These are phyloP conservation scores for Hypoxylon sp. DNA, from an alignment of 2,329 filamentous ascomycete genomes.

Conservation along the genomic window DNA sequence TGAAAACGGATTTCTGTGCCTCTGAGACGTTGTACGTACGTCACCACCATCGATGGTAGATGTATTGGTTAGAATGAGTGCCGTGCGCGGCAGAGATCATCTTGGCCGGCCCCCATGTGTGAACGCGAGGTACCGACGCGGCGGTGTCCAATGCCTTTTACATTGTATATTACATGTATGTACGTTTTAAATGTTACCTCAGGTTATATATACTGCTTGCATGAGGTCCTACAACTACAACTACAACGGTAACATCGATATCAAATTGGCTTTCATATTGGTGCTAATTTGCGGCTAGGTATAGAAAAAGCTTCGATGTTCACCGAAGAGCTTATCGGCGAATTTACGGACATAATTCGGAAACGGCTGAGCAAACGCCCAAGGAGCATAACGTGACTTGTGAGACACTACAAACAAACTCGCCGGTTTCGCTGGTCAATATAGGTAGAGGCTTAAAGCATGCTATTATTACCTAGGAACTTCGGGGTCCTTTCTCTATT, in stretches of 20 bases:
- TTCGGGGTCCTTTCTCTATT: background rate
- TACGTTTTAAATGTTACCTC: conserved; percentile 6
- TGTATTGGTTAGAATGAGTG: conserved; percentile 20
- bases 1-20: background rate
- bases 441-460: background rate
- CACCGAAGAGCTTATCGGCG: conserved; percentile 17
- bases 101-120: conserved; percentile 24
- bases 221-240: background rate
- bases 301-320: conserved; percentile 3
- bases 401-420: conserved; percentile 15
- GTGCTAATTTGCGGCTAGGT: conserved; percentile 7
- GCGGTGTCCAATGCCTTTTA: conserved; percentile 24
- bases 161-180: conserved; percentile 5
- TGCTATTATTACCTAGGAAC: background rate
- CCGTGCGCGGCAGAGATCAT: conserved; percentile 16
- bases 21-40: conserved; percentile 28
- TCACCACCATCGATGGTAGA: background rate
- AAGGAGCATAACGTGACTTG: conserved; percentile 16
- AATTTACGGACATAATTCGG: conserved; percentile 31
- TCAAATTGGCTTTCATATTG: conserved; percentile 8
- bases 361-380: conserved; percentile 10
- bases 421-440: conserved; percentile 4
- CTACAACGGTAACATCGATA: conserved; percentile 2
- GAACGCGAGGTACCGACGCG: conserved; percentile 28
- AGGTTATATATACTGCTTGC: conserved; percentile 2